Evolutionary conservation across 345 rosid species (phyloP), one percentile per base, ranked within the genome.

Genomic region (Eucalyptus grandis): DNA sequence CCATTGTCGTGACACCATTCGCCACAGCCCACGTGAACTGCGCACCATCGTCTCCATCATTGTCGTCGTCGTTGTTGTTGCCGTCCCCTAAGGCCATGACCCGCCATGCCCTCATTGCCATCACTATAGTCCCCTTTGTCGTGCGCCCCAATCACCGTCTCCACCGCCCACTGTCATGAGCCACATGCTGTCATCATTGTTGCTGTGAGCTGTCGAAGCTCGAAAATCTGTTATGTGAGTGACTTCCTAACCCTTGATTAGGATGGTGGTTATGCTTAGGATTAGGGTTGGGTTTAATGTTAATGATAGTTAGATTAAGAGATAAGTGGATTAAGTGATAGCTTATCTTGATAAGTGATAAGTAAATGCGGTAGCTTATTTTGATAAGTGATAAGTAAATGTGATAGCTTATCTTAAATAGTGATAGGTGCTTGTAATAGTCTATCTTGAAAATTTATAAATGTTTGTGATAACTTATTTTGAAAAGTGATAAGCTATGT

Each of bases 141-240:
- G 2, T 53, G 58, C 0, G 11, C 4, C 58, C 58, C 21, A 11
- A 53, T 8, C 58, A 53, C 0, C 1, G 2, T 53, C 24, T 53
- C 24, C 58, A 19, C 5, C 11, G 0, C 58, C 24, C 4, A 53
- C 0, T 4, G 2, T 0, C 11, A 0, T 53, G 11, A 8, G 58
- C 24, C 8, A 0, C 2, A 0, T 19, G 56, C 0, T 2, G 10
- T 3, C 10, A 0, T 19, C 24, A 19, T 53, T 19, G 10, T 0
- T 1, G 0, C 24, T 0, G 0, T 10, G 19, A 0, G 2, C 10
- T 0, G 0, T 53, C 5, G 0, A 53, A 53, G 0, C 58, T 53
- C 0, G 10, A 53, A 53, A 53, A 53, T 2, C 0, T 1, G 10
- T 53, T 3, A 5, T 8, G 0, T 53, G 58, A 53, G 58, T 53